Evolutionary conservation across 2,329 filamentous ascomycete genomes (phyloP).

Genomic region (Talaromyces sp.): DNA sequence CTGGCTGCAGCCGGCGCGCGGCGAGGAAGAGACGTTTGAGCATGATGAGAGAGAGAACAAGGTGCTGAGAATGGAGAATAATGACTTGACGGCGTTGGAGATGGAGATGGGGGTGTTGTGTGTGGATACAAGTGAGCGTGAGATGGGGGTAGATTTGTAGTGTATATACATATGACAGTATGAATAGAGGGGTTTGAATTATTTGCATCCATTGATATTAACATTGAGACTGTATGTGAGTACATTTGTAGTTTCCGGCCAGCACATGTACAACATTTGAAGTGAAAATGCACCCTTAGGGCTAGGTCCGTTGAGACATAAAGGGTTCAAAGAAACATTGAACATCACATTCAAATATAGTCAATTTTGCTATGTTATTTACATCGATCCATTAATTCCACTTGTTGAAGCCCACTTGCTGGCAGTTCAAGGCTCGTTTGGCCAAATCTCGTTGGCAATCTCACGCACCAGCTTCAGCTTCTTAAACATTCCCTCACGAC

Average conservation of each 20-base stretch:
- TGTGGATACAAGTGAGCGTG: constrained; percentile 1
- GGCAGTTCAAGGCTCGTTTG: constrained; percentile 40
- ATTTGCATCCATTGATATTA: too few relatives aligned
- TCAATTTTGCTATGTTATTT: background rate
- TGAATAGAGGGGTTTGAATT: too few relatives aligned
- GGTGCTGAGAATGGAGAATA: constrained; percentile 1
- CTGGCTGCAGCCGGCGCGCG: constrained; percentile 5
- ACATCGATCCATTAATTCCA: background rate
- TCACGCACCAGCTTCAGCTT: constrained; percentile 66
- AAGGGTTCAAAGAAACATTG: background rate
- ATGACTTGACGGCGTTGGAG: constrained; percentile 6
- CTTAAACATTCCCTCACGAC: constrained; percentile 63
- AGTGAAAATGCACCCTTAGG: background rate
- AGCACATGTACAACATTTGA: too few relatives aligned
- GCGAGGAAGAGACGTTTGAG: constrained; percentile 5
- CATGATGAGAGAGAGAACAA: background rate
- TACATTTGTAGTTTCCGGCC: too few relatives aligned
- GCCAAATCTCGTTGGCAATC: constrained; percentile 70
- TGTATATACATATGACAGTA: background rate
- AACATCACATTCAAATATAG: background rate
- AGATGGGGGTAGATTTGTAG: background rate
- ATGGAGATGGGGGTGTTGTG: constrained; percentile 4
- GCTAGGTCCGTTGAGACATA: background rate
- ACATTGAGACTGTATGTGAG: too few relatives aligned
- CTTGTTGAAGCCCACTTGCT: background rate